phyloP scores from a whole-genome alignment of 1,284 basidiomycete species.

The Apiotrichum mycotoxinovorans region DNA sequence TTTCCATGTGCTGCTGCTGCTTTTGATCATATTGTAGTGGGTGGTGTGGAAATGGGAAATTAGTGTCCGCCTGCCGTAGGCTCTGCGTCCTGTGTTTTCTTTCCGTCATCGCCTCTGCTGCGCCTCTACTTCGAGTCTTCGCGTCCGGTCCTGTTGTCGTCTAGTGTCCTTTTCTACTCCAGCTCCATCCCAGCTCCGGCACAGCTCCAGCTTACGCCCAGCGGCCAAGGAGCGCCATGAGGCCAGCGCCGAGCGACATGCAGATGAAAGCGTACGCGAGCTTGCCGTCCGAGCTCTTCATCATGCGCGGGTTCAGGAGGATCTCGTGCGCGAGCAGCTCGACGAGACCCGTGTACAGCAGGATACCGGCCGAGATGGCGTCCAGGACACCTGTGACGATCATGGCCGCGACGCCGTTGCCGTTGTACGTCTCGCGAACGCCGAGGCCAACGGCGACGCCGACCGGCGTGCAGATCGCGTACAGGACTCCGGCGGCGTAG shows the following conservation, averaged over 20 bases:
- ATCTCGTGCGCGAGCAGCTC: slow-evolving; percentile 93
- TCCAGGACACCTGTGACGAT: slow-evolving; percentile 83
- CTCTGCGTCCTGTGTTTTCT: too few species aligned
- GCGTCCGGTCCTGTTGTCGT: not conserved
- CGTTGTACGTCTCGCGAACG: slow-evolving; percentile 75
- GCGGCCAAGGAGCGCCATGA: slow-evolving; percentile 79
- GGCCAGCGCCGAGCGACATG: slow-evolving; percentile 69
- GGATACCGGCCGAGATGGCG: slow-evolving; percentile 77
- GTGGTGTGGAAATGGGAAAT: too few species aligned
- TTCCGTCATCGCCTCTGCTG: too few species aligned
- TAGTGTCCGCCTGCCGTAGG: too few species aligned
- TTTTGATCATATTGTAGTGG: too few species aligned
- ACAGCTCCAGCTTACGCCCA: slow-evolving; percentile 61
- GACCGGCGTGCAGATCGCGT: slow-evolving; percentile 67
- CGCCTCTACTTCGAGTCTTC: too few species aligned
- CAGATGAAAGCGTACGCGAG: slow-evolving; percentile 66
- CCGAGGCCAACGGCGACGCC: slow-evolving; percentile 75
- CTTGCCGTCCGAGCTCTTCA: slow-evolving; percentile 61
- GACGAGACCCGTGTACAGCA: slow-evolving; percentile 83
- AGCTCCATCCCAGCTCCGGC: not conserved
- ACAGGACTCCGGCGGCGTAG: slow-evolving; percentile 62
- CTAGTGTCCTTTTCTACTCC: not conserved
- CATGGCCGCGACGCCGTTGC: slow-evolving; percentile 65
- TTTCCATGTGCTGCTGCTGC: too few species aligned
- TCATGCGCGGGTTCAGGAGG: slow-evolving; percentile 79